Evolutionary conservation across 441 rosid genomes (phyloP).

Genomic region (Eutrema salsugineum): DNA sequence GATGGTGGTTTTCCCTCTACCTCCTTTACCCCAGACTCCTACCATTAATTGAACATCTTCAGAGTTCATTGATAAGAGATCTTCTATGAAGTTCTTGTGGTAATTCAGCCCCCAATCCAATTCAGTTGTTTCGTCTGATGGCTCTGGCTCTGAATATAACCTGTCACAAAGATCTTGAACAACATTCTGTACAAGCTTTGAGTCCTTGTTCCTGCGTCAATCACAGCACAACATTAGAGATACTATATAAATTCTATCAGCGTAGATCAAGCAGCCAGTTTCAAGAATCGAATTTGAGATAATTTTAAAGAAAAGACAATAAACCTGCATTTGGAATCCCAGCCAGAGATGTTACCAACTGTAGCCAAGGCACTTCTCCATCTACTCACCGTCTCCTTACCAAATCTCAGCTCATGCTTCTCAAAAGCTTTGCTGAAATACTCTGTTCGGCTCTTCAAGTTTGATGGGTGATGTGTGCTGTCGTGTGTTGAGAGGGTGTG

Average conservation of each 20-base stretch:
- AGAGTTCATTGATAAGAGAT: neutral
- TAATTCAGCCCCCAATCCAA: constrained; percentile 10
- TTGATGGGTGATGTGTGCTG: no score
- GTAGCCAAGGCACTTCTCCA: constrained; percentile 8
- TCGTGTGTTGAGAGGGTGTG: no score
- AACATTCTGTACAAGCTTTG: neutral
- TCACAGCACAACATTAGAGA: no score
- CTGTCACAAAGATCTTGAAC: neutral
- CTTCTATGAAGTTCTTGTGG: neutral
- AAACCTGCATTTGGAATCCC: constrained; percentile 5
- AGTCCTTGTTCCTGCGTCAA: constrained; percentile 4
- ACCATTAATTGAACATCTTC: constrained; percentile 14
- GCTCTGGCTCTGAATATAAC: neutral
- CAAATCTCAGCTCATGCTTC: neutral
- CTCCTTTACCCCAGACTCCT: constrained; percentile 28
- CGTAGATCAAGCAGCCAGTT: no score
- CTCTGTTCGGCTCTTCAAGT: neutral
- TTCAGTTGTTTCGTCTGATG: neutral
- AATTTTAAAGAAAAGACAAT: neutral
- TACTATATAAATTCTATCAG: no score
- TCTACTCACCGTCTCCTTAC: neutral
- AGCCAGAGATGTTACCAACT: constrained; percentile 12
- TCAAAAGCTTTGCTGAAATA: neutral
- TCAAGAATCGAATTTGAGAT: no score
- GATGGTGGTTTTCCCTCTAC: constrained; percentile 21